A percentile compares a stretch with the other conserved stretches of the same genome.
phyloP scores from a whole-genome alignment of 1,284 basidiomycete genomes.

The Afroboletus lepidellus region DNA sequence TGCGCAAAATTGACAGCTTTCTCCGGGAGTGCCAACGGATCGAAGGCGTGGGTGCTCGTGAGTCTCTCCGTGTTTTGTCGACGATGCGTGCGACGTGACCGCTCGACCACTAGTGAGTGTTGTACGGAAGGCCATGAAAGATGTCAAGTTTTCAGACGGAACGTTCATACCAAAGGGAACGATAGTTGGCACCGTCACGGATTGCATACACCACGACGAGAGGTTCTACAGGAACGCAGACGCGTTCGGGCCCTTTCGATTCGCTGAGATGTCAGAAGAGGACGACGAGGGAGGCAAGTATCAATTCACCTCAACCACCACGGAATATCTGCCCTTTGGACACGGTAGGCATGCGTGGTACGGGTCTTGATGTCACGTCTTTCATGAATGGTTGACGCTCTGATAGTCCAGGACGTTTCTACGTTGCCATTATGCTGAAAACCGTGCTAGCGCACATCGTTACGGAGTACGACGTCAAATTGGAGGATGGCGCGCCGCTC shows the following conservation, averaged over 20 bases:
- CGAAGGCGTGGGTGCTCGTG: not conserved
- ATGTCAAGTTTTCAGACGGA: conserved; percentile 44
- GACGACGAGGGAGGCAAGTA: conserved; percentile 15
- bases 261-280: conserved; percentile 16
- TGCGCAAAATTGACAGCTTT: conserved; percentile 48
- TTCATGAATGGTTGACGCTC: not conserved
- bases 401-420: conserved; percentile 16
- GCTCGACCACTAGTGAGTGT: not conserved
- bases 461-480: conserved; percentile 9
- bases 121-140: conserved; percentile 1
- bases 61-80: not conserved
- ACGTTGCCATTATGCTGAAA: conserved; percentile 6
- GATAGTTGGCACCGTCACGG: conserved; percentile 23
- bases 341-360: not conserved
- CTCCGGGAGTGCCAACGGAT: not conserved
- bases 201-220: conserved; percentile 26
- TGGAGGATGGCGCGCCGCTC: conserved; percentile 26
- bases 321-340: conserved; percentile 17
- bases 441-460: conserved; percentile 13
- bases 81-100: not conserved
- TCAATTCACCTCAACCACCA: conserved; percentile 10
- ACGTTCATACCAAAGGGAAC: conserved; percentile 40
- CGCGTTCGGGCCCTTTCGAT: conserved; percentile 18
- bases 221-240: conserved; percentile 19
- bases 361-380: not conserved